These are phyloP conservation scores for Pelargonium myrrhifolium DNA, from an alignment of 441 rosid species.

Conservation along the genomic window DNA sequence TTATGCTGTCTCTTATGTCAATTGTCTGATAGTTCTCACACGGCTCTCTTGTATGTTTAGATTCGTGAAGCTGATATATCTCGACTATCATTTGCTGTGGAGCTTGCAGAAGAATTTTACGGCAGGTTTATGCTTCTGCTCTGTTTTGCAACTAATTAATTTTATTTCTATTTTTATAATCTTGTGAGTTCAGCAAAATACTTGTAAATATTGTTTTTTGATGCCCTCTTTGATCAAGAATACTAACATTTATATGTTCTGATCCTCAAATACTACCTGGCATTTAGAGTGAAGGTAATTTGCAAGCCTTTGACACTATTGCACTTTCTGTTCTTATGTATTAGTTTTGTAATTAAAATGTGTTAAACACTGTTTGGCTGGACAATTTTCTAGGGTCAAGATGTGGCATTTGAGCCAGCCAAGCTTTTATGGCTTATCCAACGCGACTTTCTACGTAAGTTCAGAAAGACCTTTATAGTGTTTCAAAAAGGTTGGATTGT, in stretches of 20 bases:
- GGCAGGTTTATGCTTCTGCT: constrained; percentile 60
- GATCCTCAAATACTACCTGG: constrained; percentile 29
- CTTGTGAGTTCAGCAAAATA: constrained; percentile 1
- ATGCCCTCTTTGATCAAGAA: constrained; percentile 15
- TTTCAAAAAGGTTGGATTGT: background rate
- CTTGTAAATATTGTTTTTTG: constrained; percentile 12
- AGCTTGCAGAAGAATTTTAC: constrained; percentile 98
- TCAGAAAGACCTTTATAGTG: constrained; percentile 7
- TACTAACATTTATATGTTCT: constrained; percentile 36
- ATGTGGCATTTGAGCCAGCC: constrained; percentile 93
- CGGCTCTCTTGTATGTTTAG: constrained; percentile 37
- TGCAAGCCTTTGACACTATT: constrained; percentile 14
- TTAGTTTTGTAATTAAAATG: constrained; percentile 16
- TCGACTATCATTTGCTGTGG: constrained; percentile 95
- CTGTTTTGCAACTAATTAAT: constrained; percentile 18
- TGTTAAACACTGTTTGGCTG: constrained; percentile 21
- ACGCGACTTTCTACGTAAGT: constrained; percentile 97
- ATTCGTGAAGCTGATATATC: constrained; percentile 98
- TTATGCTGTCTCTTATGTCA: background rate
- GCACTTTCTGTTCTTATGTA: constrained; percentile 16
- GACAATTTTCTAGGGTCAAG: constrained; percentile 65
- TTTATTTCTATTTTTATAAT: background rate
- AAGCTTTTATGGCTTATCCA: constrained; percentile 98
- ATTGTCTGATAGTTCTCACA: constrained; percentile 13
- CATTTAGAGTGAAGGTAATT: constrained; percentile 88